Evolutionary conservation across 345 rosid species (phyloP).

Genomic region (Erodium maritimum): DNA sequence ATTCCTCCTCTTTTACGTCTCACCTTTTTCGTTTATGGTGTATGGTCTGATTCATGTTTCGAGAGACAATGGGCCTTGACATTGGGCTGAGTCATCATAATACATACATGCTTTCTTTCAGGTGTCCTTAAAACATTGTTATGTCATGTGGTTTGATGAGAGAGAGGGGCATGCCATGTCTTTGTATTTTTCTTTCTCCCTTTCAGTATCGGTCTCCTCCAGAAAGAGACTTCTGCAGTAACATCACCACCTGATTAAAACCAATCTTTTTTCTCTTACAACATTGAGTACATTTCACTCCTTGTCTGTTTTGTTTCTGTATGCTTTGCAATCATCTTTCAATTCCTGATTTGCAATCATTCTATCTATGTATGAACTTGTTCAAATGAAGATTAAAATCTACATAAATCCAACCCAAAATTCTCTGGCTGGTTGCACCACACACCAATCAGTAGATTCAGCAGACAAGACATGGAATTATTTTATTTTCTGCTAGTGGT

Average conservation of each 20-base stretch:
- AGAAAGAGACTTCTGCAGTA: not conserved
- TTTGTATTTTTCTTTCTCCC: not conserved
- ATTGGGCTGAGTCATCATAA: no score
- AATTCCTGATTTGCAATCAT: no score
- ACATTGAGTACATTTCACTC: not conserved
- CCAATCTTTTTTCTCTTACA: not conserved
- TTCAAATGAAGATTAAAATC: no score
- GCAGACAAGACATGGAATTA: constrained; percentile 9
- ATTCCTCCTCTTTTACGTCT: no score
- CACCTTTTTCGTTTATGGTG: no score
- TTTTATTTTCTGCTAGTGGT: constrained; percentile 23
- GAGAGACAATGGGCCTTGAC: no score
- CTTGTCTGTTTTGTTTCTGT: not conserved
- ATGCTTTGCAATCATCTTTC: not conserved
- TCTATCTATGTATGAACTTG: not conserved
- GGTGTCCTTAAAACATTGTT: no score
- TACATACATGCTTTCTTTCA: no score
- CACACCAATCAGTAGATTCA: constrained; percentile 9
- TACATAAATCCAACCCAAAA: no score
- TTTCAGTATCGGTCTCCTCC: not conserved
- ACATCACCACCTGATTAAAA: no score
- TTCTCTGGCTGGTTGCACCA: no score
- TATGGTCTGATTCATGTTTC: no score
- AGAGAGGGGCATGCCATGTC: not conserved
- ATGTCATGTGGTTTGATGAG: not conserved